Evolutionary conservation across 495 filamentous ascomycete species (phyloP), one percentile per base, ranked within the genome.

Genomic region (Aspergillus asperescens): DNA sequence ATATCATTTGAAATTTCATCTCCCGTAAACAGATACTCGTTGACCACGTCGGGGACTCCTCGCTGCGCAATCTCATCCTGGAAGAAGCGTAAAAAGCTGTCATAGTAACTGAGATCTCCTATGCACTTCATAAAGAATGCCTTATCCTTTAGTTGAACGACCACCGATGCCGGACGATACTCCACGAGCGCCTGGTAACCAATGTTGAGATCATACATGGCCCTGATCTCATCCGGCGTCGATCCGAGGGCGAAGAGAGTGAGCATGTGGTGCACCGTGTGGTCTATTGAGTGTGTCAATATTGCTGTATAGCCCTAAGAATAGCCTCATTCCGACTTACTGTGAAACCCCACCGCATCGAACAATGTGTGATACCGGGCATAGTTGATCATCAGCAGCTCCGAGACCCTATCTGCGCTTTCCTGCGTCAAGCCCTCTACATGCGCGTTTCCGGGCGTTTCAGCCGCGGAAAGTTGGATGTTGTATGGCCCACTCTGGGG

Each of bases 201-300:
- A 6, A 68, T 67, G 62, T 89, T 87, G 4, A 67, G 59, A 13
- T 79, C 66, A 58, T 87, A 92, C 4, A 71, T 76, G 2, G 67
- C 67, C 42, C 77, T 64, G n/a, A 95, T 72, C 1, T 77, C 44
- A 0, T 72, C 59, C 0, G 86, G 62, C 0, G 74, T 62, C 13
- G 87, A 86, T 7, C 85, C 82, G n/a, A 93, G 79, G 29, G 85
- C 83, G 62, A 81, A 94, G 44, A 90, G 66, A n/a, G 81, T 81
- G 7, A 94, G 75, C 10, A 93, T 67, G 46, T 85, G 81, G 58
- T 96, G 89, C 3, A 72, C 79, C 48, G 93, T 87, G 66, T 92
- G 74, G 54, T 80, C 71, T 69, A 57, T 25, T n/a, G n/a, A n/a
- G n/a, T 37, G 22, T n/a, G 3, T 24, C 5, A 44, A 8, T 12